Conservation (phyloP, 2,329 filamentous ascomycete genomes). For the Fusarium sp. region DNA sequence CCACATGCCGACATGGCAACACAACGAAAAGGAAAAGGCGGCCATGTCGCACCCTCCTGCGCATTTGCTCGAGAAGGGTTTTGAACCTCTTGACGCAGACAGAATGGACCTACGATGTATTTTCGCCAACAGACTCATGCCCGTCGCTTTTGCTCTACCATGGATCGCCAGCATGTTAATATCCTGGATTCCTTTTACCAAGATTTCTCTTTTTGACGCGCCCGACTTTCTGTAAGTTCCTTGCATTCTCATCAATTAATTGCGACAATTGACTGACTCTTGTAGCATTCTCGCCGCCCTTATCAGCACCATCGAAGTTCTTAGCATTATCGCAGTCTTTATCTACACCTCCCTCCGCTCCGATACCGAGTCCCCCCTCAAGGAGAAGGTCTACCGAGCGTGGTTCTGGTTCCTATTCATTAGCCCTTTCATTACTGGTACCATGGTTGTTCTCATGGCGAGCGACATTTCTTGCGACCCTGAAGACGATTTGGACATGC, state of each 20-base stretch:
- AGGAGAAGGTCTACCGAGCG: slow-evolving; percentile 16
- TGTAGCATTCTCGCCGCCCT: slow-evolving; percentile 17
- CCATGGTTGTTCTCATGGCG: slow-evolving; percentile 27
- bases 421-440: slow-evolving; percentile 21
- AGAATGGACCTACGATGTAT: slow-evolving; percentile 2
- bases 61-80: background rate
- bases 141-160: slow-evolving; percentile 26
- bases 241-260: too few relatives aligned
- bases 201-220: slow-evolving; percentile 19
- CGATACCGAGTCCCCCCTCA: background rate
- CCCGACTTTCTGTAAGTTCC: slow-evolving; percentile 27
- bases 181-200: slow-evolving; percentile 34
- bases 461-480: slow-evolving; percentile 37
- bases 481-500: slow-evolving; percentile 22
- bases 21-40: slow-evolving; percentile 7
- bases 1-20: slow-evolving; percentile 27
- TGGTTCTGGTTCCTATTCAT: slow-evolving; percentile 37
- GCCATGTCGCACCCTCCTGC: background rate
- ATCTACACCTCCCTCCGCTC: slow-evolving; percentile 22
- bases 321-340: slow-evolving; percentile 31
- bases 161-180: slow-evolving; percentile 32
- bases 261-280: background rate
- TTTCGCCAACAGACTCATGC: slow-evolving; percentile 14
- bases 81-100: background rate
- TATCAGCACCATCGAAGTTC: slow-evolving; percentile 31